phyloP scores from a whole-genome alignment of 2,329 filamentous ascomycete genomes.

The Lasiodiplodia sp. region DNA sequence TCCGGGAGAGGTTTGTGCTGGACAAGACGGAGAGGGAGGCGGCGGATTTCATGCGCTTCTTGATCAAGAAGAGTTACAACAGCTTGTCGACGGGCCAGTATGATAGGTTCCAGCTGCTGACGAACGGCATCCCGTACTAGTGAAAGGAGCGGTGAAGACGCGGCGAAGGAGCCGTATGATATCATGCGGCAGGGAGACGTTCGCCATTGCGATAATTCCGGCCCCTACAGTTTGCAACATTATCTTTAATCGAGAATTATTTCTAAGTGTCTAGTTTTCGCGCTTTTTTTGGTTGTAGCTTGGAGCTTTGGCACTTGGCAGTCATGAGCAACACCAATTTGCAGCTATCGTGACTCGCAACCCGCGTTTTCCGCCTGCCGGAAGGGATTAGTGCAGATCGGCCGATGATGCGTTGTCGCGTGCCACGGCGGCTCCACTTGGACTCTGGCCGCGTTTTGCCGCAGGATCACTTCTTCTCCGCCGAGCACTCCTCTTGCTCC shows the following conservation, averaged over 20 bases:
- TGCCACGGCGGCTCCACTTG: background rate
- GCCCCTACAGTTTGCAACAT: background rate
- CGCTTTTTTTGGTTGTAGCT: background rate
- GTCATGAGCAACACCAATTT: background rate
- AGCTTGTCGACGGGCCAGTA: conserved; percentile 95
- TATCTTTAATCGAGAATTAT: background rate
- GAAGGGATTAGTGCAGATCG: background rate
- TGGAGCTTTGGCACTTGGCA: background rate
- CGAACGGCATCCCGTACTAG: conserved; percentile 95
- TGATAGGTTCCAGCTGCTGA: conserved; percentile 96
- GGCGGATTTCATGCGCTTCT: conserved; percentile 88
- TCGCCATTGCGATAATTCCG: background rate
- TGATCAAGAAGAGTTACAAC: conserved; percentile 88
- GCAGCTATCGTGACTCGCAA: background rate
- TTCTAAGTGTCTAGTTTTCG: background rate
- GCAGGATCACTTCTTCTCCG: background rate
- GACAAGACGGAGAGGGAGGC: conserved; percentile 93
- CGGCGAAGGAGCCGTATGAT: background rate
- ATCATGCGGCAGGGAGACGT: background rate
- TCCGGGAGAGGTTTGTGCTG: conserved; percentile 89
- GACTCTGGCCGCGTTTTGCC: background rate
- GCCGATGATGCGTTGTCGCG: background rate
- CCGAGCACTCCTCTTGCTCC: background rate
- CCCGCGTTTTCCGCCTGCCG: background rate
- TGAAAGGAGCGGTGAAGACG: background rate